phyloP scores from a whole-genome alignment of 768 basidiomycete species.

The Naganishia onofrii region DNA sequence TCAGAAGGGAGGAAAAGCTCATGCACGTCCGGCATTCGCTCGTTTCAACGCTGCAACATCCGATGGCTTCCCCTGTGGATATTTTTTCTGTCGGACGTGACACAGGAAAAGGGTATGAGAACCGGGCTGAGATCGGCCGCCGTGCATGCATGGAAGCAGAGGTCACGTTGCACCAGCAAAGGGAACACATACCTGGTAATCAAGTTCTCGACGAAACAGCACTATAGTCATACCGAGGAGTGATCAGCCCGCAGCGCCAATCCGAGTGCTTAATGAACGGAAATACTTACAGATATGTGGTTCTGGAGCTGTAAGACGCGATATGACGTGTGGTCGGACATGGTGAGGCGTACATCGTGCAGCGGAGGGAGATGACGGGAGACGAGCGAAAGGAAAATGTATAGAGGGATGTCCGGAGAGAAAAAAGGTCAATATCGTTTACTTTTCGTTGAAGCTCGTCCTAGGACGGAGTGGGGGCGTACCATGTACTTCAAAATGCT shows the following conservation, averaged over 20 bases:
- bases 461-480: constrained; percentile 31
- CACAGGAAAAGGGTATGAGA: not conserved
- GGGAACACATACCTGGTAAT: constrained; percentile 24
- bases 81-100: constrained; percentile 19
- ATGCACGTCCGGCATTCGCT: constrained; percentile 16
- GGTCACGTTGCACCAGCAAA: not conserved
- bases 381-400: not conserved
- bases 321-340: constrained; percentile 4
- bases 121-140: not conserved
- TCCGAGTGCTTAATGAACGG: too few relatives aligned
- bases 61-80: constrained; percentile 33
- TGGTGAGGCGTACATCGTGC: not conserved
- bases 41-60: constrained; percentile 25
- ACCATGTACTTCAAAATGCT: constrained; percentile 93
- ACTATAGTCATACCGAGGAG: constrained; percentile 34
- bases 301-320: constrained; percentile 43
- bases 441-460: constrained; percentile 32
- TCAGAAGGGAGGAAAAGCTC: not conserved
- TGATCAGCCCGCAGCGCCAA: not conserved
- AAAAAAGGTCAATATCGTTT: constrained; percentile 1
- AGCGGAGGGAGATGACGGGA: not conserved
- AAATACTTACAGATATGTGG: constrained; percentile 50
- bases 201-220: constrained; percentile 48
- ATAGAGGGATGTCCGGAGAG: too few relatives aligned
- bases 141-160: not conserved